phyloP scores from a whole-genome alignment of 176 grass and related monocot species.

The Chrysopogon serrulatus region DNA sequence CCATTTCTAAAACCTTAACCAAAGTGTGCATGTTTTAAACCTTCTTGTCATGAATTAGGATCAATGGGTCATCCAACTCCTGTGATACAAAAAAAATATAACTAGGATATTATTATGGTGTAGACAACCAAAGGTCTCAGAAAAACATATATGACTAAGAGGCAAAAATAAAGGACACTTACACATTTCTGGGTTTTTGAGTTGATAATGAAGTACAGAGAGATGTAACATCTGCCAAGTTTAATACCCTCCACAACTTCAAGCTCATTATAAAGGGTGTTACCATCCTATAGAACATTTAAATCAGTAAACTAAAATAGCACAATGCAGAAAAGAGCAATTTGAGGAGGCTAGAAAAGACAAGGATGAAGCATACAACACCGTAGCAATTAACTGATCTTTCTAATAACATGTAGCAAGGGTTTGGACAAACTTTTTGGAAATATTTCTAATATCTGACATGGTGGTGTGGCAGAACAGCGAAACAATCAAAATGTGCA shows the following conservation, averaged over 20 bases:
- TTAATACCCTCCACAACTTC: constrained; percentile 99
- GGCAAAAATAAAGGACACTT: constrained; percentile 31
- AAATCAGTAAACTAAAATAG: not conserved
- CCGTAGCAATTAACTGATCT: not conserved
- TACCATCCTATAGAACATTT: constrained; percentile 62
- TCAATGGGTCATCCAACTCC: constrained; percentile 91
- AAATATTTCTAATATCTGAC: not conserved
- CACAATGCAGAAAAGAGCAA: not conserved
- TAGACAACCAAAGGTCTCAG: not conserved
- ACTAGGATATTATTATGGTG: not conserved
- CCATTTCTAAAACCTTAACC: constrained; percentile 85
- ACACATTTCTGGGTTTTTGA: constrained; percentile 97
- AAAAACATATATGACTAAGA: not conserved
- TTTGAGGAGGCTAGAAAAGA: not conserved
- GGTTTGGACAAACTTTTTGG: not conserved
- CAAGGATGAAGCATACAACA: not conserved
- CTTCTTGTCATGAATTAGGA: constrained; percentile 99
- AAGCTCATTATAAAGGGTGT: constrained; percentile 88
- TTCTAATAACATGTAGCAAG: not conserved
- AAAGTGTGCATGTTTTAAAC: constrained; percentile 65
- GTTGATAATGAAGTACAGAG: constrained; percentile 93
- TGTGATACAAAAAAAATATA: constrained; percentile 7
- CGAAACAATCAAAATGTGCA: not conserved
- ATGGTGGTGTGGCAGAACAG: not conserved
- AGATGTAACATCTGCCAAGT: constrained; percentile 94